Evolutionary conservation across 495 filamentous ascomycete genomes (phyloP), one percentile per base, ranked within the genome.

Genomic region (Annulohypoxylon moriforme): DNA sequence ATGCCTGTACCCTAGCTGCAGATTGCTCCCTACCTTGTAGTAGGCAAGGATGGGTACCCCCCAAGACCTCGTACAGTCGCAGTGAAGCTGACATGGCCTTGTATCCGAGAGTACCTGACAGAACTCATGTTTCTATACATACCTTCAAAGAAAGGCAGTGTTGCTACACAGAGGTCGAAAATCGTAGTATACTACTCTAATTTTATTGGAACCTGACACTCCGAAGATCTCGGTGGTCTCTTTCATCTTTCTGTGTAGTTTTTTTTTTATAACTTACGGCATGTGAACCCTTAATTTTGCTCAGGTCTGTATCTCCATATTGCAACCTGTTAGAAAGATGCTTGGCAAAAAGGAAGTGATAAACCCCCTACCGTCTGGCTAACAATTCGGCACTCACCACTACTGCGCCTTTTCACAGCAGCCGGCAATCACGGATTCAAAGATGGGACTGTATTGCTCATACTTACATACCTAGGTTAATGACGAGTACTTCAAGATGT

Each of bases 391-490:
- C 56, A 58, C 33, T 61, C 63, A 64, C 31, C 33, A 31, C 24
- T n/a, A 52, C 60, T 64, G 69, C 55, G 69, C 69, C 69, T 52
- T 72, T 72, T 53, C 9, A 72, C 42, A 53, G 38, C 59, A 67
- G 58, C 69, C 69, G 69, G 58, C 64, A 67, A 33, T 34, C 38
- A 55, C 64, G 69, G 69, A 72, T 64, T 59, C 40, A 24, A 59
- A 63, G 52, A 60, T 49, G 53, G 58, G 16, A 53, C 29, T 25
- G 47, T 3, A 65, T 68, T 72, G 42, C 55, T 72, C 64, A 60
- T 63, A 50, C 64, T 56, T 63, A 50, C 46, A 3, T 44, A 29
- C 27, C 27, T 29, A 29, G 20, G 40, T n/a, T 20, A 44, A 20
- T 44, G 18, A 20, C 25, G 47, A 72, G 27, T 58, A 27, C 33